Conservation (phyloP, 2,329 filamentous ascomycete genomes). For the Ophiostoma sp. region DNA sequence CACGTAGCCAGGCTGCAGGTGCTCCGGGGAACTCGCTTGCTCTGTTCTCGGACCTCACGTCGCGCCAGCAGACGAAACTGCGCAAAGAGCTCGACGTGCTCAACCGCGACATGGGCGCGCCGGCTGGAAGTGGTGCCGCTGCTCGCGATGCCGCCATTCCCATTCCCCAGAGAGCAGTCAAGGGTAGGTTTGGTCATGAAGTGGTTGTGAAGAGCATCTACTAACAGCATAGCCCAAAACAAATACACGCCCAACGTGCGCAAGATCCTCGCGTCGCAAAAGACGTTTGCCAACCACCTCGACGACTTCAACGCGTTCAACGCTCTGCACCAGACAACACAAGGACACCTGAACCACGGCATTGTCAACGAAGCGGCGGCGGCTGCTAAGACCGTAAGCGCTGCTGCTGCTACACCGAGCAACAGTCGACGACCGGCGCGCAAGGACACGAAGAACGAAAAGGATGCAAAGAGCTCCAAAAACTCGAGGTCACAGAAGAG, state of each 20-base stretch:
- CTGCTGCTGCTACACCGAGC: constrained; percentile 4
- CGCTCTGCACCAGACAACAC: constrained; percentile 37
- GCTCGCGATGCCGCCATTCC: constrained; percentile 62
- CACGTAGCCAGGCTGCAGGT: constrained; percentile 47
- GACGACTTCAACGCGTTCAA: constrained; percentile 69
- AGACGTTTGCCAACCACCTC: constrained; percentile 77
- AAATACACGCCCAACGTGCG: constrained; percentile 66
- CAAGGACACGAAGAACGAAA: constrained; percentile 18
- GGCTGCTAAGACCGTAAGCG: constrained; percentile 8
- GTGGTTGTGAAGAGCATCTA: no score
- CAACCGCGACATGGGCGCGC: constrained; percentile 65
- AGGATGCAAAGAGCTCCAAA: neutral
- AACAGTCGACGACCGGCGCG: constrained; percentile 16
- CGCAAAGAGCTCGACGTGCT: constrained; percentile 76
- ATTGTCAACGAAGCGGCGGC: constrained; percentile 13
- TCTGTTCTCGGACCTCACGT: constrained; percentile 54
- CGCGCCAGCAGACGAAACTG: constrained; percentile 76
- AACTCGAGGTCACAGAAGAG: neutral
- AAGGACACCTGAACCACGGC: constrained; percentile 30
- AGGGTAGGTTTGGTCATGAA: neutral
- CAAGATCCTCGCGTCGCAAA: constrained; percentile 72
- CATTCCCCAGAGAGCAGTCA: constrained; percentile 51
- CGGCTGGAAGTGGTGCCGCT: constrained; percentile 1
- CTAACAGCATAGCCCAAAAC: constrained; percentile 33
- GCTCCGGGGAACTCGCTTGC: constrained; percentile 15